Evolutionary conservation across 129 eudicot species (phyloP).

Genomic region (Helianthus tuberosus): DNA sequence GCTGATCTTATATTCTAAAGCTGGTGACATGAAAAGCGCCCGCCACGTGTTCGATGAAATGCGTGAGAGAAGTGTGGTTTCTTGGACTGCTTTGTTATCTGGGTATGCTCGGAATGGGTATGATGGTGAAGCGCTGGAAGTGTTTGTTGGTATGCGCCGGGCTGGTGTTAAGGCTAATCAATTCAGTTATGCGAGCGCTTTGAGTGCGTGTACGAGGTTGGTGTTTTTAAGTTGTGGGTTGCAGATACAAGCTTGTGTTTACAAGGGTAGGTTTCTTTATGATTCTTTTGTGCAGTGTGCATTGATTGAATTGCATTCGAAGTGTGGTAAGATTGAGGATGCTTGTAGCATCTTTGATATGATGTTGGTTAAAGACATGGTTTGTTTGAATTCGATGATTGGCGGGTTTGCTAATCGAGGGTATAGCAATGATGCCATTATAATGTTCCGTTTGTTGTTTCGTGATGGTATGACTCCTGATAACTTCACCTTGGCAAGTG

Average conservation of each 20-base stretch:
- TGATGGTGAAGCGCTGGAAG: conserved; percentile 43
- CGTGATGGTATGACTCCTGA: conserved; percentile 71
- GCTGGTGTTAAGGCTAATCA: conserved; percentile 63
- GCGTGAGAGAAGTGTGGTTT: conserved; percentile 57
- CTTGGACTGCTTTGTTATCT: conserved; percentile 77
- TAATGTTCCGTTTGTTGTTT: conserved; percentile 51
- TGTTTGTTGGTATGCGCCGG: conserved; percentile 50
- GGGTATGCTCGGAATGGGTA: conserved; percentile 60
- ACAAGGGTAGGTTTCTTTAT: conserved; percentile 51
- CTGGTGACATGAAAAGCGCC: conserved; percentile 50
- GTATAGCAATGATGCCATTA: conserved; percentile 42
- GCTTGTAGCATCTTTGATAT: conserved; percentile 48
- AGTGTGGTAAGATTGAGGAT: conserved; percentile 69
- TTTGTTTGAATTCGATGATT: conserved; percentile 77
- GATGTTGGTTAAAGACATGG: conserved; percentile 62
- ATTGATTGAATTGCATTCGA: conserved; percentile 64
- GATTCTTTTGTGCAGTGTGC: conserved; percentile 70
- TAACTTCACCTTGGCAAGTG: conserved; percentile 59
- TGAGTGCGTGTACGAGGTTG: conserved; percentile 54
- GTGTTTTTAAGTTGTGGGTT: conserved; percentile 40
- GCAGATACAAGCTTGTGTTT: conserved; percentile 65
- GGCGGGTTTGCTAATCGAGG: conserved; percentile 60
- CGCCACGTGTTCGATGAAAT: conserved; percentile 64
- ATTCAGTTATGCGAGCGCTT: conserved; percentile 64
- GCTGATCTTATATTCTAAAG: conserved; percentile 47